Evolutionary conservation across 352 stramenopile species (phyloP).

Genomic region (Pythium volutum): DNA sequence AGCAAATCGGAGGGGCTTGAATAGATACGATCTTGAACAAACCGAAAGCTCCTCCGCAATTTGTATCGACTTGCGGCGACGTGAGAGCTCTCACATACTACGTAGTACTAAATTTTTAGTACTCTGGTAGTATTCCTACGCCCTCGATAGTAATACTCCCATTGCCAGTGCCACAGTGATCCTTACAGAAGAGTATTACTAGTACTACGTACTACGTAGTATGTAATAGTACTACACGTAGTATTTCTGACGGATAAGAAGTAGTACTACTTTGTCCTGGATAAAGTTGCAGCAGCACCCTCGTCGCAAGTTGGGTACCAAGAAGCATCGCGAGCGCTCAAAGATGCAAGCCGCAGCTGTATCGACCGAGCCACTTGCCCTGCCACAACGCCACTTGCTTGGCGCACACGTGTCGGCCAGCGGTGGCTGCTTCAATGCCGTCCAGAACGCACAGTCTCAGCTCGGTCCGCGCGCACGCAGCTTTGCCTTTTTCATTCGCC

Average conservation of each 20-base stretch:
- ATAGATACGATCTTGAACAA: slow-evolving; percentile 9
- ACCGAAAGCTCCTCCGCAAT: not conserved
- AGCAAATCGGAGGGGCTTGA: not conserved
- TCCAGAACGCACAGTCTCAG: slow-evolving; percentile 28
- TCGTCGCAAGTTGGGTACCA: too few relatives aligned
- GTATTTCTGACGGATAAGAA: too few relatives aligned
- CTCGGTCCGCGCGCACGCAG: slow-evolving; percentile 28
- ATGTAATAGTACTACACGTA: too few relatives aligned
- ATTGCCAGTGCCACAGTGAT: too few relatives aligned
- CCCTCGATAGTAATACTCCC: too few relatives aligned
- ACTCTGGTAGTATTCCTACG: too few relatives aligned
- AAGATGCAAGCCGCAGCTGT: not conserved
- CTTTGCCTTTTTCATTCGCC: slow-evolving; percentile 41
- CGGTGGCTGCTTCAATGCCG: slow-evolving; percentile 27
- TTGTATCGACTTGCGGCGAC: not conserved
- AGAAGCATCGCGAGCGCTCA: too few relatives aligned
- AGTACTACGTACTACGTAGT: too few relatives aligned
- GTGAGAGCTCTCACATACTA: not conserved
- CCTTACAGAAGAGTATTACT: too few relatives aligned
- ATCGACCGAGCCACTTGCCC: not conserved
- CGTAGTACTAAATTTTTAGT: not conserved
- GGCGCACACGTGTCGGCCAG: slow-evolving; percentile 41
- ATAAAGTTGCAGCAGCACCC: not conserved
- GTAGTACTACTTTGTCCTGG: too few relatives aligned
- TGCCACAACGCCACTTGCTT: slow-evolving; percentile 7